These are phyloP conservation scores for Neofusicoccum umdonicola DNA, from an alignment of 2,329 filamentous ascomycete genomes.

Conservation along the genomic window DNA sequence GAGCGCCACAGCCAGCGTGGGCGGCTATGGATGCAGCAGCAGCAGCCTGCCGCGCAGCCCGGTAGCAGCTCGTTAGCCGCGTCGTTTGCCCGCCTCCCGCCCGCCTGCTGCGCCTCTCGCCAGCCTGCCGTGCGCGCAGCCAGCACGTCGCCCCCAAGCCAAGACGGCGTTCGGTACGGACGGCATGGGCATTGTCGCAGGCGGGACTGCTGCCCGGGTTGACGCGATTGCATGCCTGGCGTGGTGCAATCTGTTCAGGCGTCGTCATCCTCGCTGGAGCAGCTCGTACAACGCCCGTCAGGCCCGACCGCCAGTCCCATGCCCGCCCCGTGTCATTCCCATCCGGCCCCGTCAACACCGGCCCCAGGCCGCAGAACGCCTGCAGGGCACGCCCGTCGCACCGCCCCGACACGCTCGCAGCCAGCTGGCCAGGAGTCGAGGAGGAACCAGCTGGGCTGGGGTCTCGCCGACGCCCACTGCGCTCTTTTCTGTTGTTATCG, in stretches of 20 bases:
- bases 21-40: background rate
- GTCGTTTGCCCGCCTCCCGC: background rate
- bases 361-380: background rate
- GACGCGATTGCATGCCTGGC: constrained; percentile 14
- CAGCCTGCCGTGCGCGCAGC: background rate
- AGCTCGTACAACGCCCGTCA: background rate
- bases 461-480: background rate
- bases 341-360: background rate
- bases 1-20: background rate
- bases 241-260: constrained; percentile 10
- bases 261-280: constrained; percentile 1
- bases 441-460: background rate
- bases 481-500: background rate
- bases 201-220: background rate
- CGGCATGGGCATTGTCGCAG: constrained; percentile 22
- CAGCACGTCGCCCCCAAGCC: constrained; percentile 28
- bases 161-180: constrained; percentile 68
- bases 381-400: background rate
- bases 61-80: background rate
- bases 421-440: background rate
- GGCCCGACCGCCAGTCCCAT: background rate
- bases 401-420: background rate
- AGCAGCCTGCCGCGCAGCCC: background rate
- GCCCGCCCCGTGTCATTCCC: background rate
- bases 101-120: background rate